Evolutionary conservation across 306 rosid species (phyloP), one percentile per base, ranked within the genome.

Genomic region (Comarum palustre): DNA sequence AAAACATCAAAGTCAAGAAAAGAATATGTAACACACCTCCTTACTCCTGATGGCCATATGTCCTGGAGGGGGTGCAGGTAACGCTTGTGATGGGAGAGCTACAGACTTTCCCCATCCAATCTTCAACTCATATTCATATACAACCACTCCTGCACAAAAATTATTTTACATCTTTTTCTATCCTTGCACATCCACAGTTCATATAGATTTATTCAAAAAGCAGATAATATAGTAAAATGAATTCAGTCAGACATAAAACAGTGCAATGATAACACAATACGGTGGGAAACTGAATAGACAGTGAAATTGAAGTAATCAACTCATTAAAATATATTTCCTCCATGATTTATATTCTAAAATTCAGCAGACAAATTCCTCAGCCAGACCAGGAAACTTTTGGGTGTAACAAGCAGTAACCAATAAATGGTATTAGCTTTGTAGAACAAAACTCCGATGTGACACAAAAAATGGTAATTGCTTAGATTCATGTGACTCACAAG

Each of bases 31-130:
- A 62, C 87, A 48, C 69, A 95, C 99, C 99, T 95, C 99, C 81
- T 94, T 94, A 82, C 96, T 95, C 95, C 97, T 90, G 81, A 95
- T 95, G 61, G 99, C 99, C 99, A 95, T 95, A 34, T 92, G 99
- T 81, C 99, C 99, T 32, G 97, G 99, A 54, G 97, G 97, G 32
- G 99, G 99, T 50, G 99, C 99, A 66, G 99, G 99, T 64, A 95
- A 80, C 1, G 99, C 99, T 90, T 95, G 97, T 1, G 99, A 95
- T 68, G 99, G 99, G 71, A 95, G 89, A 65, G 97, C 93, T 65
- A 95, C 99, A 74, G 99, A 91, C 84, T 92, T 95, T 32, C 99
- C 97, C 99, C 99, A 95, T 68, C 99, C 99, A 71, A 95, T 90
- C 90, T 95, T 95, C 89, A 95, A 81, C 78, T 95, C 99, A 68